These are phyloP conservation scores for Eragrostis curvula DNA, from an alignment of 176 grass and related monocot genomes.

Conservation along the genomic window DNA sequence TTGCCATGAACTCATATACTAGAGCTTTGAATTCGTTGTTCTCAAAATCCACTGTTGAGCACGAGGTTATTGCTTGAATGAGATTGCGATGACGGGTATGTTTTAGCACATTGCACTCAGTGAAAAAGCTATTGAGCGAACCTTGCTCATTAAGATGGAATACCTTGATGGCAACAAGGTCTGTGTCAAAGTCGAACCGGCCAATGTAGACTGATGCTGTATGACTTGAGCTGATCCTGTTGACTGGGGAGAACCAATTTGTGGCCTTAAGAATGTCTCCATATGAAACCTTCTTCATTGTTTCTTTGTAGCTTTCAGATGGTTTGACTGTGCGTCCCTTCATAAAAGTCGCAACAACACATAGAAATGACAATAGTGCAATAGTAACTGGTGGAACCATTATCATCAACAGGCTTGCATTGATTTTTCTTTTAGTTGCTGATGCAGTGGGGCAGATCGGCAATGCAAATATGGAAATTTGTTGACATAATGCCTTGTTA, in stretches of 20 bases:
- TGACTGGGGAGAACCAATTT: conserved; percentile 24
- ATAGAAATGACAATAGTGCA: not conserved
- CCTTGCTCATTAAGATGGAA: conserved; percentile 18
- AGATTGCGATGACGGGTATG: conserved; percentile 32
- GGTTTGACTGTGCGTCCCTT: not conserved
- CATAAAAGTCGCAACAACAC: not conserved
- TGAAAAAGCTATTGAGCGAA: not conserved
- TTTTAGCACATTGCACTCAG: conserved; percentile 28
- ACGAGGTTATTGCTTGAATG: conserved; percentile 1
- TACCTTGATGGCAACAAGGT: conserved; percentile 34
- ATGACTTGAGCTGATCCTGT: conserved; percentile 18
- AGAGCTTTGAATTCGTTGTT: conserved; percentile 44
- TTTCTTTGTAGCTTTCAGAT: not conserved
- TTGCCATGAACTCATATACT: conserved; percentile 40
- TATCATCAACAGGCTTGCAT: conserved; percentile 7
- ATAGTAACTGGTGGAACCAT: not conserved
- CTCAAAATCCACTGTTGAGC: conserved; percentile 12
- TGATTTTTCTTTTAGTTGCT: not conserved
- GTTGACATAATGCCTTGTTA: conserved; percentile 12
- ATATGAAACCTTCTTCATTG: conserved; percentile 35
- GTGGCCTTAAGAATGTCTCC: conserved; percentile 41
- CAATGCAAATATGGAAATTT: not conserved
- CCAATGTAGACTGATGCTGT: conserved; percentile 31
- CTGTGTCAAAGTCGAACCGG: conserved; percentile 8
- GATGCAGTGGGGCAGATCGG: not conserved